phyloP scores from a whole-genome alignment of 1,284 basidiomycete genomes.

The Ganoderma lingzhi region DNA sequence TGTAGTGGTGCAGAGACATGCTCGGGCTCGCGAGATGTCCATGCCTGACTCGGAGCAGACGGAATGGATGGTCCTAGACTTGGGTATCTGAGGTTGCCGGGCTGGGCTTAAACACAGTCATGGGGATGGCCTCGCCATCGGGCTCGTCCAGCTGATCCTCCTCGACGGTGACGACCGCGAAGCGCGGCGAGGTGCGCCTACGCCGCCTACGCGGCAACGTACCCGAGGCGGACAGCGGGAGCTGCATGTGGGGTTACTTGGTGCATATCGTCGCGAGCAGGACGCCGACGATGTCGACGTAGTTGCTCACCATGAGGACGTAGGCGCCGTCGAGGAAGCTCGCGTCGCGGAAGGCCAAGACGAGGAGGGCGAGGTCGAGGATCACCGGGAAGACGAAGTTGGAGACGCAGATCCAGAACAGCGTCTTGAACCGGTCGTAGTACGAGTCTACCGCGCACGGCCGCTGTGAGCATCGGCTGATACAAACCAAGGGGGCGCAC shows the following conservation, averaged over 20 bases:
- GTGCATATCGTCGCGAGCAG: slow-evolving; percentile 36
- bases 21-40: slow-evolving; percentile 5
- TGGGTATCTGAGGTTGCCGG: not conserved
- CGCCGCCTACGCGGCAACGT: not conserved
- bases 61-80: not conserved
- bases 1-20: not conserved
- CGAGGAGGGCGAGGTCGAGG: slow-evolving; percentile 37
- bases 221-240: not conserved
- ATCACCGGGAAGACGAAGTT: slow-evolving; percentile 44
- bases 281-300: slow-evolving; percentile 32
- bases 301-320: slow-evolving; percentile 25
- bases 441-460: not conserved
- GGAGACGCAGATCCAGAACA: slow-evolving; percentile 42
- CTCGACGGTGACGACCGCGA: not conserved
- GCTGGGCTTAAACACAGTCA: slow-evolving; percentile 3
- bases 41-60: not conserved
- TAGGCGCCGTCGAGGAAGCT: slow-evolving; percentile 26
- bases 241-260: not conserved
- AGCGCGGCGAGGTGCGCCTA: not conserved
- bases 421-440: slow-evolving; percentile 17
- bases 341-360: slow-evolving; percentile 20
- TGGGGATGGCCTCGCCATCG: not conserved
- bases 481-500: not conserved
- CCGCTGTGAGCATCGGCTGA: not conserved
- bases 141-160: not conserved